phyloP scores from a whole-genome alignment of 1,284 basidiomycete species.

The Rhodotorula sp. region DNA sequence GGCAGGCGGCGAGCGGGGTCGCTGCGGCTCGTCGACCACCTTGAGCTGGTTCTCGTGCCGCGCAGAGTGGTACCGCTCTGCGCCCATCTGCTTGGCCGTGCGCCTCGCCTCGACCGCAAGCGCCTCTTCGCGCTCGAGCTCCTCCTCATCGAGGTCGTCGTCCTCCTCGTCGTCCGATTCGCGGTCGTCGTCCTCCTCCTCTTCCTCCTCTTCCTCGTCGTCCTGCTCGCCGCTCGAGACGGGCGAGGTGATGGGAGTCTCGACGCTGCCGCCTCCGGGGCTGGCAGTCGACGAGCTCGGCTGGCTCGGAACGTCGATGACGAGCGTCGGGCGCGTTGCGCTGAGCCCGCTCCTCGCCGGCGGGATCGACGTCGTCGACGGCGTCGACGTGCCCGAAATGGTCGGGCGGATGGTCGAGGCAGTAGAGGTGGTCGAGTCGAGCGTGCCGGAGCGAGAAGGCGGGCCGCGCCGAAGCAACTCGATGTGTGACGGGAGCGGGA shows the following conservation, averaged over 20 bases:
- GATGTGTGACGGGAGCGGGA: not conserved
- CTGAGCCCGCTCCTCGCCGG: slow-evolving; percentile 3
- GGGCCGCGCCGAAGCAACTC: not conserved
- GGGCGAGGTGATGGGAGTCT: not conserved
- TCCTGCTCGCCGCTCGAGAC: not conserved
- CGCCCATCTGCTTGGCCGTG: slow-evolving; percentile 23
- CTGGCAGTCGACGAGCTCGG: not conserved
- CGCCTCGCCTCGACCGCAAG: slow-evolving; percentile 25
- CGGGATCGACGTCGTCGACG: not conserved
- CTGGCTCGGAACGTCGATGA: not conserved
- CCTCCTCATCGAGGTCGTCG: slow-evolving; percentile 35
- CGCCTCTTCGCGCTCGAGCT: slow-evolving; percentile 36
- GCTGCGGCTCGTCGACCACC: not conserved
- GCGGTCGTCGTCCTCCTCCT: slow-evolving; percentile 11
- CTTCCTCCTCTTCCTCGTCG: slow-evolving; percentile 9
- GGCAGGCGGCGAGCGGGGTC: too few species aligned
- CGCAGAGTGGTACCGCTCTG: slow-evolving; percentile 29
- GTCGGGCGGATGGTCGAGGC: slow-evolving; percentile 23
- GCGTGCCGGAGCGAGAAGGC: slow-evolving; percentile 10
- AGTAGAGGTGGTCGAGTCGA: slow-evolving; percentile 31
- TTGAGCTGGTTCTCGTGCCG: slow-evolving; percentile 15
- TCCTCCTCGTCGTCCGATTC: slow-evolving; percentile 19
- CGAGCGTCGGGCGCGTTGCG: slow-evolving; percentile 7
- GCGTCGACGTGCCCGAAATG: not conserved
- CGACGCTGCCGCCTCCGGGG: not conserved